phyloP scores from a whole-genome alignment of 192 early-diverging fungal species.

The Entomortierella beljakovae region DNA sequence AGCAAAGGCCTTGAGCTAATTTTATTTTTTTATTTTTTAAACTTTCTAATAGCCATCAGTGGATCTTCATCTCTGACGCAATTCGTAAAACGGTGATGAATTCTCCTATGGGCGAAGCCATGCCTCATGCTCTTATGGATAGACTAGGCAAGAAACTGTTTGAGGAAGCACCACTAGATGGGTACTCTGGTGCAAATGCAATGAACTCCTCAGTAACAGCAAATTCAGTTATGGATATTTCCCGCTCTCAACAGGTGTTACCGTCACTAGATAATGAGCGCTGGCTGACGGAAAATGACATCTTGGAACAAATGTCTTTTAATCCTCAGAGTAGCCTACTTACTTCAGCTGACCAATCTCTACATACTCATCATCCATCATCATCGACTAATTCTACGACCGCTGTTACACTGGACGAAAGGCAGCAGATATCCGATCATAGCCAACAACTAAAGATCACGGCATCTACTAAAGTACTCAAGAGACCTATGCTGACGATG shows the following conservation, averaged over 20 bases:
- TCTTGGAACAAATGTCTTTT: constrained; percentile 48
- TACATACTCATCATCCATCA: constrained; percentile 24
- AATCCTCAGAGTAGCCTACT: background rate
- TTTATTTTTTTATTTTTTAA: background rate
- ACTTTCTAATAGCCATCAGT: constrained; percentile 77
- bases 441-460: constrained; percentile 20
- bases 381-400: constrained; percentile 41
- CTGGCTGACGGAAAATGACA: constrained; percentile 33
- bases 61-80: constrained; percentile 94
- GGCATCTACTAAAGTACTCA: constrained; percentile 38
- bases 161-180: constrained; percentile 49
- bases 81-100: constrained; percentile 71
- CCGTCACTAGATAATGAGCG: constrained; percentile 10
- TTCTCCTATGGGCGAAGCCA: constrained; percentile 57
- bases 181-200: constrained; percentile 14
- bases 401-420: constrained; percentile 14
- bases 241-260: constrained; percentile 34
- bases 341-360: background rate
- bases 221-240: background rate
- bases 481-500: constrained; percentile 83
- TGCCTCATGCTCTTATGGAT: constrained; percentile 73
- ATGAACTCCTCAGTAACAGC: background rate
- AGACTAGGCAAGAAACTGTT: constrained; percentile 70
- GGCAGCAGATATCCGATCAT: background rate
- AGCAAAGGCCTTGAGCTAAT: background rate